phyloP scores from a whole-genome alignment of 768 basidiomycete genomes.

The Rickenella mellea region DNA sequence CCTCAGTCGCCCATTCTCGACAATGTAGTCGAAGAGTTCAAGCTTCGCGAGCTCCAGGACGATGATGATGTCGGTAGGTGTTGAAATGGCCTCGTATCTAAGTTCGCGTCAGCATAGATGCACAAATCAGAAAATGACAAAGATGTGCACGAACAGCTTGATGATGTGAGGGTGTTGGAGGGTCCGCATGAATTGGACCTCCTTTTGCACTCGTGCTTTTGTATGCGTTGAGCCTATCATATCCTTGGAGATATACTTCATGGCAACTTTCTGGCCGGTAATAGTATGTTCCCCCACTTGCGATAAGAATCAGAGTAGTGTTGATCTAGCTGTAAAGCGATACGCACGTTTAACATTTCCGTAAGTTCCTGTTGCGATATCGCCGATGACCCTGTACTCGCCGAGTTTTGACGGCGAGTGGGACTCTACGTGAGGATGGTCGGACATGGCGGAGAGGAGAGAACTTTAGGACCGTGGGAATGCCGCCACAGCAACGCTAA shows the following conservation, averaged over 20 bases:
- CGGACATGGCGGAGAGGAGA: background rate
- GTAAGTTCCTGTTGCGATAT: slow-evolving; percentile 95
- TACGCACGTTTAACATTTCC: slow-evolving; percentile 97
- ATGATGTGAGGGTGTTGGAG: slow-evolving; percentile 95
- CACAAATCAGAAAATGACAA: slow-evolving; percentile 5
- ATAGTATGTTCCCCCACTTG: slow-evolving; percentile 89
- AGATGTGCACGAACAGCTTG: slow-evolving; percentile 68
- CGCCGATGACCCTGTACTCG: slow-evolving; percentile 79
- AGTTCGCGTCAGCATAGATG: slow-evolving; percentile 2
- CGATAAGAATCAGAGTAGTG: slow-evolving; percentile 6
- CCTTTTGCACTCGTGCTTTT: slow-evolving; percentile 84
- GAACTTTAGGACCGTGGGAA: background rate
- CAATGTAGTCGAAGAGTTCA: slow-evolving; percentile 98
- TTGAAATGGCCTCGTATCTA: slow-evolving; percentile 85
- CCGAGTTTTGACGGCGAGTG: slow-evolving; percentile 71
- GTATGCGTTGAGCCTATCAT: slow-evolving; percentile 89
- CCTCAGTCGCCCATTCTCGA: slow-evolving; percentile 83
- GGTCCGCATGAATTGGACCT: slow-evolving; percentile 94
- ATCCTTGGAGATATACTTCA: slow-evolving; percentile 95
- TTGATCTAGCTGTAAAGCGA: slow-evolving; percentile 3
- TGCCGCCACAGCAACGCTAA: background rate
- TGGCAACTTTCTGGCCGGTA: slow-evolving; percentile 91
- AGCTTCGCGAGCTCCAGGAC: slow-evolving; percentile 95
- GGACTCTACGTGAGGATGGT: slow-evolving; percentile 5
- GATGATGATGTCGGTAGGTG: slow-evolving; percentile 93